These are phyloP conservation scores for Keithomyces neogunnii DNA, from an alignment of 2,329 filamentous ascomycete genomes.

Conservation along the genomic window DNA sequence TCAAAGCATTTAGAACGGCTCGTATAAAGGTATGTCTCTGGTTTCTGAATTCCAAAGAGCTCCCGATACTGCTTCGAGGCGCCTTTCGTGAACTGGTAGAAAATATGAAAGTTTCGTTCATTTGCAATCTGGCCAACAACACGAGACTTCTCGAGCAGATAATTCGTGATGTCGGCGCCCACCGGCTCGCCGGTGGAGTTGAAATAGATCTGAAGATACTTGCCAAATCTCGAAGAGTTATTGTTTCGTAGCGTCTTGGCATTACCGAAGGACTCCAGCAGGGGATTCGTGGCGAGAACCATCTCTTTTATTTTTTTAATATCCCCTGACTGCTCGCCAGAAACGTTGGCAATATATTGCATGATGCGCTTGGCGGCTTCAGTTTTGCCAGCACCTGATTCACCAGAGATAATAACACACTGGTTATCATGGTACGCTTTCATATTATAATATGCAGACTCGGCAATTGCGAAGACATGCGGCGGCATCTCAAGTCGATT, in stretches of 20 bases:
- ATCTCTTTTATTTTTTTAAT: slow-evolving; percentile 99
- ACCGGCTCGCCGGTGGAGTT: slow-evolving; percentile 85
- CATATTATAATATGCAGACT: slow-evolving; percentile 98
- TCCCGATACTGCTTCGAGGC: slow-evolving; percentile 81
- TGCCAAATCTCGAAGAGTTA: slow-evolving; percentile 97
- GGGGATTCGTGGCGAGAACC: slow-evolving; percentile 94
- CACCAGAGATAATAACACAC: slow-evolving; percentile 97
- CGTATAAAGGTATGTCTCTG: slow-evolving; percentile 88
- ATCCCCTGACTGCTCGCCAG: slow-evolving; percentile 72
- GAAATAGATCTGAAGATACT: slow-evolving; percentile 96
- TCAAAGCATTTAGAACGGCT: slow-evolving; percentile 91
- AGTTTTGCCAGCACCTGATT: slow-evolving; percentile 96
- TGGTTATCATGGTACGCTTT: slow-evolving; percentile 99
- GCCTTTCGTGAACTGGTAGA: slow-evolving; percentile 97
- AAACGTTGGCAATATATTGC: slow-evolving; percentile 98
- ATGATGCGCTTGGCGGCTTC: slow-evolving; percentile 98
- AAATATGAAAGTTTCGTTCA: slow-evolving; percentile 98
- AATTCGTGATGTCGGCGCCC: slow-evolving; percentile 97
- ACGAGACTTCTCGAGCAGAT: slow-evolving; percentile 88
- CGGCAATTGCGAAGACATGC: slow-evolving; percentile 95
- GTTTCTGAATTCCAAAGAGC: slow-evolving; percentile 82
- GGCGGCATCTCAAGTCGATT: slow-evolving; percentile 92
- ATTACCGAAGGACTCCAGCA: slow-evolving; percentile 96
- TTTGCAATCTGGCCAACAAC: slow-evolving; percentile 92
- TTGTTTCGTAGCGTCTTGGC: slow-evolving; percentile 97